Evolutionary conservation across 495 filamentous ascomycete species (phyloP).

Genomic region (Trichoderma erinaceum): DNA sequence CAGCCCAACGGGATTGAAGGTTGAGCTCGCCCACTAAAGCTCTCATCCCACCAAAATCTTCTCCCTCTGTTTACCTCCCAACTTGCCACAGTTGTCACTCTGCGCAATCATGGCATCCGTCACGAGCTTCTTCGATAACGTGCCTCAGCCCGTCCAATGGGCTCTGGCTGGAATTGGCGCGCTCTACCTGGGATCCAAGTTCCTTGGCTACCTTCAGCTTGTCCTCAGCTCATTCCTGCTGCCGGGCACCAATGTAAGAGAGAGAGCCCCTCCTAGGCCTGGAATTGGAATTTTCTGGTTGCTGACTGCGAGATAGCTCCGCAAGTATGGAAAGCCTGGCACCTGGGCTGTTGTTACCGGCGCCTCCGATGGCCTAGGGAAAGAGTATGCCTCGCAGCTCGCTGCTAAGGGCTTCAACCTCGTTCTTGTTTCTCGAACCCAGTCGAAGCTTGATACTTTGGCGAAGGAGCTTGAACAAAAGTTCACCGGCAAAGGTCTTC

Average conservation of each 20-base stretch:
- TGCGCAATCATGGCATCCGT: conserved; percentile 30
- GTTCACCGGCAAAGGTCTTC: conserved; percentile 45
- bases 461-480: conserved; percentile 67
- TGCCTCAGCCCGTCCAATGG: conserved; percentile 34
- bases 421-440: conserved; percentile 87
- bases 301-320: conserved; percentile 52
- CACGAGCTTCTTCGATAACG: conserved; percentile 28
- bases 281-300: neutral
- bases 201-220: conserved; percentile 57
- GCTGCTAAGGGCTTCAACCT: conserved; percentile 90
- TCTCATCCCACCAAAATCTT: conserved; percentile 1
- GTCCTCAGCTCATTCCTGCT: conserved; percentile 73
- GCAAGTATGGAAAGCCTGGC: conserved; percentile 82
- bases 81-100: neutral
- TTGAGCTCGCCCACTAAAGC: conserved; percentile 6
- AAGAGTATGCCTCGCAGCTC: conserved; percentile 89
- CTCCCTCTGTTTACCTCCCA: neutral
- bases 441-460: conserved; percentile 76
- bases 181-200: conserved; percentile 49
- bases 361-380: conserved; percentile 93
- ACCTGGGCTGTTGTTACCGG: conserved; percentile 95
- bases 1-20: neutral
- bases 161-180: conserved; percentile 49
- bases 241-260: conserved; percentile 49
- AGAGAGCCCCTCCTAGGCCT: conserved; percentile 16